Evolutionary conservation across 805 yeast genomes (phyloP), one percentile per base, ranked within the genome.

Genomic region (Candida broadrunensis): DNA sequence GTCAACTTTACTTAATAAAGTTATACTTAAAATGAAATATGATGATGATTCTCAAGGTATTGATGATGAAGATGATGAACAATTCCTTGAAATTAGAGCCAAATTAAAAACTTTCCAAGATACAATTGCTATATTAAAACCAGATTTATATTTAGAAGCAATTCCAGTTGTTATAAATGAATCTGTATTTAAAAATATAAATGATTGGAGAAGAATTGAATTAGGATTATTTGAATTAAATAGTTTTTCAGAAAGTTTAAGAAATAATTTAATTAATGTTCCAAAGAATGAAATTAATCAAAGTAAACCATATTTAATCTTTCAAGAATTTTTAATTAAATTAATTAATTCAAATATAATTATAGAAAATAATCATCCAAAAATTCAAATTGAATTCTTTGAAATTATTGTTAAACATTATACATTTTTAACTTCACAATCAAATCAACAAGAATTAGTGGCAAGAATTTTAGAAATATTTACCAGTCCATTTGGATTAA

Each of bases 401-500:
- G 98, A 93, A 58, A 70, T 93, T 25, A 79, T 88, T 24, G 82
- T 88, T 42, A 85, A 88, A 55, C 93, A 88, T 54, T 81, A 86
- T 50, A 67, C 76, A 19, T 81, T 85, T 48, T 76, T 83, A 55
- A 59, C 54, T 27, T 54, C 52, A 21, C 56, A 60, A 19, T 56
- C 52, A 50, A 75, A 67, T 53, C 63, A 70, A 36, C 78, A 73
- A 21, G 52, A 47, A 13, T 41, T 53, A 17, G 68, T 86, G 9
- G 59, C 75, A 45, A 76, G 82, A 44, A 78, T 88, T 15, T 68
- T 91, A 43, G 85, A 86, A 50, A 75, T 86, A 17, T 91, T 93
- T 57, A 79, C 88, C 34, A 80, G 93, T 14, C 81, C 81, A 26
- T 75, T 83, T 50, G 98, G 97, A 13, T 77, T 91, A 46, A 89